Base-by-base conservation (phyloP, 2,329 filamentous ascomycete genomes). In the Phyllosticta paracitricarpa region DNA sequence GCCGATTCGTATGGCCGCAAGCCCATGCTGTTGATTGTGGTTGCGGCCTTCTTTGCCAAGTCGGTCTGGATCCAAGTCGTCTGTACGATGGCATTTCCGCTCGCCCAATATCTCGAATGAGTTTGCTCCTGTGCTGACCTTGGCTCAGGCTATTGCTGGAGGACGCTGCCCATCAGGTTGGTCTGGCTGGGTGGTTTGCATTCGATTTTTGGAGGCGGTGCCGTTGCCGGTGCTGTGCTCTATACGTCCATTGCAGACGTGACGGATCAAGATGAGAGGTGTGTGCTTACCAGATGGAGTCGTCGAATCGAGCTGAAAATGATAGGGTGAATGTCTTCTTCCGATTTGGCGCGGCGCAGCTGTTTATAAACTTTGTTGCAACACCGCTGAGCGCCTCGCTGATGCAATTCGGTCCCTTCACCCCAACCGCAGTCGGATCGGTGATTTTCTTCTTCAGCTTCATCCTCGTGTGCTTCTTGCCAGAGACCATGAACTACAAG, bases 1-100 rank as follows among this genome's bases (percentile, higher is more conserved):
- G 72, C 73, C 10, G 73, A 75, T 63, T 63, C 64, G 33, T 70
- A 68, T 53, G 73, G 72, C 14, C 62, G 73, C 19, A 73, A 70
- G 61, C 70, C 69, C 0, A 62, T 75, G 30, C 30, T 74, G 1
- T 33, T 71, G 24, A 40, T 73, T 4, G 66, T 68, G 6, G 40
- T 70, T 2, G 22, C 68, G 6, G 67, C 69, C 2, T 64, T 71
- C 25, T 59, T 66, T 2, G 58, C 70, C 1, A 56, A 63, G 14
- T 17, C 61, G 0, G 59, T 59, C 4, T 74, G 71, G 68, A 66
- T 69, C 17, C 66, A 72, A 57, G 28, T 71, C 8, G 69, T 75
- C 24, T 69, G 67, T 68, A 59, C 62, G 66, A 53, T 9, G 7
- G 19, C 19, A 22, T 22, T 22, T 22, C 19, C 19, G 19, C 19